A percentile compares a stretch with the other conserved stretches of the same genome.
These are phyloP conservation scores for Exophiala sp. DNA, from an alignment of 2,329 filamentous ascomycete genomes.

Conservation along the genomic window DNA sequence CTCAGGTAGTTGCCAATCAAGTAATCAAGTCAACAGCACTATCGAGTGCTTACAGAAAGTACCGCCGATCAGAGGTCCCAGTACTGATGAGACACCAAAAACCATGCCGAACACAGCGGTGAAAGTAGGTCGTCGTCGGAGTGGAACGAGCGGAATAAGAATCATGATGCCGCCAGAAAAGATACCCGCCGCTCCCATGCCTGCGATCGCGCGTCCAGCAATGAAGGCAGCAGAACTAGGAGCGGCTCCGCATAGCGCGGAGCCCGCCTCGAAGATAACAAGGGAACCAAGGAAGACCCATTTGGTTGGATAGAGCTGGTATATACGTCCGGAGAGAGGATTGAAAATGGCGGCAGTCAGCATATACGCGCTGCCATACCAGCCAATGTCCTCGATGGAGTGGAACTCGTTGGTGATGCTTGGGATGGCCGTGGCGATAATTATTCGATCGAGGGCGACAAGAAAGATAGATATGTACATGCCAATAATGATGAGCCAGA, in stretches of 20 bases:
- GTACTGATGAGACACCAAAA: conserved; percentile 39
- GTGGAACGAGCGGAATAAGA: conserved; percentile 37
- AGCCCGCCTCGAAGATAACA: conserved; percentile 42
- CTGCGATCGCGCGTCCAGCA: conserved; percentile 40
- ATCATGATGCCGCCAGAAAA: conserved; percentile 39
- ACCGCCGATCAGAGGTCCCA: conserved; percentile 45
- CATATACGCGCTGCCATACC: conserved; percentile 47
- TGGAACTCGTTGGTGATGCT: conserved; percentile 48
- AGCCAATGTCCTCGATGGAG: conserved; percentile 45
- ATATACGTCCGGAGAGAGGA: conserved; percentile 43
- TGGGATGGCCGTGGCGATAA: conserved; percentile 47
- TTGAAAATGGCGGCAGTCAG: conserved; percentile 43
- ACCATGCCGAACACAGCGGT: conserved; percentile 36
- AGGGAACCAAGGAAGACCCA: conserved; percentile 40
- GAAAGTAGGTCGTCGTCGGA: conserved; percentile 38
- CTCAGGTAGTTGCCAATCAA: too few relatives aligned
- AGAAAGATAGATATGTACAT: conserved; percentile 1
- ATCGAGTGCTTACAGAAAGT: too few relatives aligned
- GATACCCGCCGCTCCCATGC: conserved; percentile 38
- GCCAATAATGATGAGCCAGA: conserved; percentile 11
- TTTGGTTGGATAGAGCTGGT: conserved; percentile 43
- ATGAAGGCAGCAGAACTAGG: conserved; percentile 39
- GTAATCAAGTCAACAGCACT: too few relatives aligned
- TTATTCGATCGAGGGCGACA: conserved; percentile 22
- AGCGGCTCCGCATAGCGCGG: conserved; percentile 37